A percentile compares a stretch with the other conserved stretches of the same genome.
These are phyloP conservation scores for Rhodofomes roseus DNA, from an alignment of 1,284 basidiomycete species.

Conservation along the genomic window DNA sequence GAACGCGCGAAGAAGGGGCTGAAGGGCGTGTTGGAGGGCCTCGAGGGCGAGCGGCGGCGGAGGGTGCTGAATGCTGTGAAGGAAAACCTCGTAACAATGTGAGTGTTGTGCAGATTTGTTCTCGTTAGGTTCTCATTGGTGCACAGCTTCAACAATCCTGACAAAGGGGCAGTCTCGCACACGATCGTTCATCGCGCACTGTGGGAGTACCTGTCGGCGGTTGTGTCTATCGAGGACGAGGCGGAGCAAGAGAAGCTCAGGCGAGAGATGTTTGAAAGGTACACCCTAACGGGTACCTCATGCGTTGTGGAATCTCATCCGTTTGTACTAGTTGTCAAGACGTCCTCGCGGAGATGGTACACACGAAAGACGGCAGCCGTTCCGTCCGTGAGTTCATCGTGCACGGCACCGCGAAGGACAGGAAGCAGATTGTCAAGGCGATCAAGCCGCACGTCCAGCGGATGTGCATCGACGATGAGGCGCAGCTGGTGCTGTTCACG, in stretches of 20 bases:
- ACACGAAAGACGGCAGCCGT: conserved; percentile 88
- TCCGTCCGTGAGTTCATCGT: conserved; percentile 81
- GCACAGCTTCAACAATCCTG: conserved; percentile 80
- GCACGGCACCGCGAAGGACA: conserved; percentile 82
- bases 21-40: conserved; percentile 60
- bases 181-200: conserved; percentile 80
- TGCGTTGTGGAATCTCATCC: background rate
- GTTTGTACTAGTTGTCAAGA: conserved; percentile 62
- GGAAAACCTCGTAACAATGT: conserved; percentile 77
- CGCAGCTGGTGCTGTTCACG: conserved; percentile 84
- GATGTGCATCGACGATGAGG: conserved; percentile 83
- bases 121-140: background rate
- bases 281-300: background rate
- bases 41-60: conserved; percentile 58
- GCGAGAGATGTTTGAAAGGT: conserved; percentile 65
- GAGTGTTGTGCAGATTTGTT: conserved; percentile 26
- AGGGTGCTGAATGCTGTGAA: conserved; percentile 68
- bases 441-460: conserved; percentile 84
- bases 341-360: conserved; percentile 83
- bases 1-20: conserved; percentile 63
- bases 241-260: conserved; percentile 59
- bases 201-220: conserved; percentile 70
- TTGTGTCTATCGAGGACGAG: conserved; percentile 50
- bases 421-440: conserved; percentile 84
- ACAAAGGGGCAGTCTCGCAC: conserved; percentile 83